Conservation (phyloP, 2,329 filamentous ascomycete genomes). For the Sphaerulina populicola region DNA sequence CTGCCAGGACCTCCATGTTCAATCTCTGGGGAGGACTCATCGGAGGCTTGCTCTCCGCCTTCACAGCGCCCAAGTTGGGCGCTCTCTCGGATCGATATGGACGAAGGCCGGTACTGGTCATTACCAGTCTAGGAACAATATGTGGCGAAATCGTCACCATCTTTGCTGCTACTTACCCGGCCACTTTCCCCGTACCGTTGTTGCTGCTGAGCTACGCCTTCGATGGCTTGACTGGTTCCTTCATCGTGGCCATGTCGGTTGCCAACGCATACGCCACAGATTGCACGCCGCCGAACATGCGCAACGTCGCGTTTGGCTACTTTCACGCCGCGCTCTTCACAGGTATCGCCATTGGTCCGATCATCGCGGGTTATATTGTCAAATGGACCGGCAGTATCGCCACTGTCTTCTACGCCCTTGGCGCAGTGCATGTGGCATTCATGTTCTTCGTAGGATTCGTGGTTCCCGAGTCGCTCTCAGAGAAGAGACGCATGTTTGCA, state of each 20-base stretch:
- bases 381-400: slow-evolving; percentile 65
- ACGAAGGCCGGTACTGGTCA: slow-evolving; percentile 62
- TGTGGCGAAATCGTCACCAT: slow-evolving; percentile 68
- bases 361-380: slow-evolving; percentile 72
- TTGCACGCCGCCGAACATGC: slow-evolving; percentile 69
- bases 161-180: slow-evolving; percentile 65
- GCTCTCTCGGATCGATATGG: slow-evolving; percentile 81
- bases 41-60: slow-evolving; percentile 66
- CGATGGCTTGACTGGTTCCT: slow-evolving; percentile 81
- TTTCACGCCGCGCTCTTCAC: slow-evolving; percentile 82
- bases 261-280: slow-evolving; percentile 83
- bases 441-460: slow-evolving; percentile 61
- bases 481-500: slow-evolving; percentile 60
- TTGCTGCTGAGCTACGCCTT: slow-evolving; percentile 66
- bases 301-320: slow-evolving; percentile 78
- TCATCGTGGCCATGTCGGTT: slow-evolving; percentile 71
- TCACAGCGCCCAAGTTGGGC: slow-evolving; percentile 75
- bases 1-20: slow-evolving; percentile 68
- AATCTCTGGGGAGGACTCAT: slow-evolving; percentile 66
- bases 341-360: slow-evolving; percentile 80
- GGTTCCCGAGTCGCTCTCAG: slow-evolving; percentile 77
- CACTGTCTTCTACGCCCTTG: slow-evolving; percentile 73
- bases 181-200: slow-evolving; percentile 66
- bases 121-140: slow-evolving; percentile 68
- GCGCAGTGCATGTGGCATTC: slow-evolving; percentile 66